Percentiles rank a stretch among this genome's conserved stretches.
Evolutionary conservation across 805 yeast genomes (phyloP).

Genomic region (Candida ovalis): DNA sequence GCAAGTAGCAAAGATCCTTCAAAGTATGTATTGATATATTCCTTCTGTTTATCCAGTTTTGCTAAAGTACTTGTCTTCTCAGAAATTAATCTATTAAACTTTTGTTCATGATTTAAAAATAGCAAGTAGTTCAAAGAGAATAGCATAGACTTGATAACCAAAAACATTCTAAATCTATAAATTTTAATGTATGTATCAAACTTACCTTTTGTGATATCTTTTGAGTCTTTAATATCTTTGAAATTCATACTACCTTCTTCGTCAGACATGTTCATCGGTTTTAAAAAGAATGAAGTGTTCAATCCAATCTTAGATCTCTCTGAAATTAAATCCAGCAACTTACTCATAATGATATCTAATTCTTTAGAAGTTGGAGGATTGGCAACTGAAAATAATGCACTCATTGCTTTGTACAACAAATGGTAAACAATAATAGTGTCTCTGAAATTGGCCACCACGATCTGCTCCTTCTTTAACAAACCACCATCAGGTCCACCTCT

Average conservation of each 20-base stretch:
- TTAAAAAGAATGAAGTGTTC: slow-evolving; percentile 22
- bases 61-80: slow-evolving; percentile 28
- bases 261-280: slow-evolving; percentile 9
- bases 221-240: slow-evolving; percentile 11
- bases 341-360: slow-evolving; percentile 27
- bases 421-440: slow-evolving; percentile 44
- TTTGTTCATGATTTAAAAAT: slow-evolving; percentile 36
- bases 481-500: slow-evolving; percentile 17
- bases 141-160: slow-evolving; percentile 42
- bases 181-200: slow-evolving; percentile 25
- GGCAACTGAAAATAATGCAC: slow-evolving; percentile 32
- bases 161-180: slow-evolving; percentile 29
- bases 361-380: slow-evolving; percentile 32
- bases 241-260: slow-evolving; percentile 4
- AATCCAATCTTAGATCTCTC: slow-evolving; percentile 28
- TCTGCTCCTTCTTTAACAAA: slow-evolving; percentile 36
- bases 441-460: slow-evolving; percentile 45
- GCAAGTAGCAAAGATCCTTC: slow-evolving; percentile 34
- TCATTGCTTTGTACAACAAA: slow-evolving; percentile 39
- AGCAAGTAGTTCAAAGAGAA: slow-evolving; percentile 48
- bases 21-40: slow-evolving; percentile 31
- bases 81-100: slow-evolving; percentile 29
- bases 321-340: slow-evolving; percentile 27
- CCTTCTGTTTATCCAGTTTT: slow-evolving; percentile 30
- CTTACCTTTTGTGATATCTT: slow-evolving; percentile 14